These are phyloP conservation scores for Globisporangium spinosum DNA, from an alignment of 352 stramenopile genomes.

Conservation along the genomic window DNA sequence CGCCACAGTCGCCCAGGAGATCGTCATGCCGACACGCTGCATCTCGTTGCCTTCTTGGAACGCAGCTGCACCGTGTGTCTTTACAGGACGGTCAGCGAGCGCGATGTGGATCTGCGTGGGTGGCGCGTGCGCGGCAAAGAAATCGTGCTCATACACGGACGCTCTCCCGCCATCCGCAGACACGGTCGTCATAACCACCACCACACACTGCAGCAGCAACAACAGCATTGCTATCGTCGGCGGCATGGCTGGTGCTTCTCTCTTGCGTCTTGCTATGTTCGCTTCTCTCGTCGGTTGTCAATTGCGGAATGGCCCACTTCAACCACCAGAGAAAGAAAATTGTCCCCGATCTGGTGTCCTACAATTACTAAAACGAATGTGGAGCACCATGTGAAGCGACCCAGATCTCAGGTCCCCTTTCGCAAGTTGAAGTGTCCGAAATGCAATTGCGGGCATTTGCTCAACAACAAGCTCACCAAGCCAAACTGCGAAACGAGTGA, in stretches of 20 bases:
- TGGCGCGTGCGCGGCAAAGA: constrained; percentile 8
- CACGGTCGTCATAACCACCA: background rate
- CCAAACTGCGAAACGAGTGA: too few species aligned
- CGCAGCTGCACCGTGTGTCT: background rate
- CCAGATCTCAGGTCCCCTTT: background rate
- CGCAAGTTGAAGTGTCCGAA: too few species aligned
- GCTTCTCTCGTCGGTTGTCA: background rate
- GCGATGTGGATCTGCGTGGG: constrained; percentile 30
- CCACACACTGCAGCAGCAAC: constrained; percentile 1
- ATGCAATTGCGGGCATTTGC: too few species aligned
- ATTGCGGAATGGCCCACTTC: constrained; percentile 9
- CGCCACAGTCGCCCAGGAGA: constrained; percentile 27
- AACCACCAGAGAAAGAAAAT: constrained; percentile 1
- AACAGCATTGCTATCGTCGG: background rate
- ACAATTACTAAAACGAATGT: background rate
- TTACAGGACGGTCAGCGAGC: constrained; percentile 11
- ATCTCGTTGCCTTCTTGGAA: background rate
- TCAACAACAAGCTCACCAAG: too few species aligned
- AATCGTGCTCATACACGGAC: constrained; percentile 11
- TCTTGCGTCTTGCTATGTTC: background rate
- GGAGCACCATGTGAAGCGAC: background rate
- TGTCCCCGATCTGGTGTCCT: background rate
- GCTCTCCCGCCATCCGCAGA: background rate
- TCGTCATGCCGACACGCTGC: constrained; percentile 22
- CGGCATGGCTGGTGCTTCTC: background rate